A percentile compares a stretch with the other conserved stretches of the same genome.
Evolutionary conservation across 352 stramenopile genomes (phyloP).

Genomic region (Globisporangium recalcitrans): DNA sequence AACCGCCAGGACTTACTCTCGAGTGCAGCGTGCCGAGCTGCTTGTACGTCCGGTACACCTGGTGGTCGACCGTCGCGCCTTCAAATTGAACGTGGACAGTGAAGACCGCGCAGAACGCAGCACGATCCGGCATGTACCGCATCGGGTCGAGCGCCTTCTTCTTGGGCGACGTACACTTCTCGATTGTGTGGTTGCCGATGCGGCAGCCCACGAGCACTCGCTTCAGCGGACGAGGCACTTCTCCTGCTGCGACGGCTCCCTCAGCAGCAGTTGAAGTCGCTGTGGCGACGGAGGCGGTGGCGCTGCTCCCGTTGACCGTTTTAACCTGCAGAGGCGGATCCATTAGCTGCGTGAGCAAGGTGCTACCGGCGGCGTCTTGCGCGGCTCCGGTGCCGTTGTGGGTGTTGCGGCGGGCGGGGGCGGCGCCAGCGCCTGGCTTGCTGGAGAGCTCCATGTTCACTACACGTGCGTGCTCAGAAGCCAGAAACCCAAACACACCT

Average conservation of each 20-base stretch:
- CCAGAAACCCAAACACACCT: neutral
- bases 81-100: conserved; percentile 52
- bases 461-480: neutral
- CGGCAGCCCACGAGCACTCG: conserved; percentile 23
- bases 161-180: conserved; percentile 54
- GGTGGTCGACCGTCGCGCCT: conserved; percentile 27
- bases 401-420: neutral
- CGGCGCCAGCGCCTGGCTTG: neutral
- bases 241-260: neutral
- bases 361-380: neutral
- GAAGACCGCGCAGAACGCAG: conserved; percentile 52
- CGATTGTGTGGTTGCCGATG: conserved; percentile 62
- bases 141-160: conserved; percentile 70
- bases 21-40: conserved; percentile 56
- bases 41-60: conserved; percentile 61
- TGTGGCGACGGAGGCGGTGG: neutral
- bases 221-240: neutral
- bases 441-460: neutral
- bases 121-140: conserved; percentile 56
- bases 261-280: neutral
- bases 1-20: conserved; percentile 24
- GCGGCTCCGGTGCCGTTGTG: neutral
- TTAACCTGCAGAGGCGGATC: neutral
- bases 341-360: neutral
- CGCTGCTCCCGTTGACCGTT: neutral